phyloP scores from a whole-genome alignment of 2,329 filamentous ascomycete genomes.

The Trichophyton schoenleinii region DNA sequence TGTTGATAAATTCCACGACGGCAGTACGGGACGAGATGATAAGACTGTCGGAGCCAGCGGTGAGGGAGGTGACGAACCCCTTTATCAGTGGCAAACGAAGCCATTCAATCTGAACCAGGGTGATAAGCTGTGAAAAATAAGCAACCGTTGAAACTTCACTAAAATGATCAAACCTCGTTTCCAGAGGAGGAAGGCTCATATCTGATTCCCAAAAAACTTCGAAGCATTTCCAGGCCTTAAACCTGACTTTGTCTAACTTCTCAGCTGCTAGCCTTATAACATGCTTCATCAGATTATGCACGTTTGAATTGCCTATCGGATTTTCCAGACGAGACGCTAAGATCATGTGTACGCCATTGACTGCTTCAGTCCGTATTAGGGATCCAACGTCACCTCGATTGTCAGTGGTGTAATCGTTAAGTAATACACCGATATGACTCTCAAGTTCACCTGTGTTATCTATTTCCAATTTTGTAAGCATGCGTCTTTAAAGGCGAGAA shows the following conservation, averaged over 20 bases:
- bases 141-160: conserved; percentile 32
- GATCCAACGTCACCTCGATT: conserved; percentile 84
- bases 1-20: conserved; percentile 26
- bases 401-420: conserved; percentile 86
- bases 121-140: conserved; percentile 33
- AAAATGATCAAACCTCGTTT: conserved; percentile 32
- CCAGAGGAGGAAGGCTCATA: conserved; percentile 23
- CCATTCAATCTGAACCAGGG: conserved; percentile 26
- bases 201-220: conserved; percentile 29
- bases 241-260: conserved; percentile 77
- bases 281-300: conserved; percentile 24
- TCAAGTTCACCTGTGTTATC: conserved; percentile 21
- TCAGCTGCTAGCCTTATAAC: conserved; percentile 64
- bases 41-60: conserved; percentile 34
- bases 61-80: conserved; percentile 34
- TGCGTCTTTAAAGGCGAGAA: background rate
- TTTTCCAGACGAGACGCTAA: conserved; percentile 14
- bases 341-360: conserved; percentile 47
- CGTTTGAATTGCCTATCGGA: conserved; percentile 8
- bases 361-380: conserved; percentile 65
- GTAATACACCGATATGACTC: conserved; percentile 24
- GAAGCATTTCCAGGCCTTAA: conserved; percentile 36
- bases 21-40: conserved; percentile 32
- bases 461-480: conserved; percentile 17
- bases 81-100: conserved; percentile 28